Percentiles rank a stretch among this genome's conserved stretches.
phyloP scores from a whole-genome alignment of 768 basidiomycete species.

The Termitomyces sp. region DNA sequence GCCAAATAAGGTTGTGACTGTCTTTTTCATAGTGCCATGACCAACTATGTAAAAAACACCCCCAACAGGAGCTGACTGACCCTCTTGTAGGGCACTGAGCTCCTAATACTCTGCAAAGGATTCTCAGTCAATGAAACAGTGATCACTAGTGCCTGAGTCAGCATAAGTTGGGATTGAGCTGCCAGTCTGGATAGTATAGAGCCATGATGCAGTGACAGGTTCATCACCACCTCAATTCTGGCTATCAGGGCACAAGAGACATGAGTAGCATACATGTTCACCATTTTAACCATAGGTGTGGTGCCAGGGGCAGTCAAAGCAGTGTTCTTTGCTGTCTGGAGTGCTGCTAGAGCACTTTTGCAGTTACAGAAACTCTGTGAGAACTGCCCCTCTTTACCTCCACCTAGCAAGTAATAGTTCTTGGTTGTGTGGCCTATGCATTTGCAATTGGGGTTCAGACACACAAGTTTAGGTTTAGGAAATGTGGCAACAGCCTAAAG shows the following conservation, averaged over 20 bases:
- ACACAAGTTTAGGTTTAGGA: background rate
- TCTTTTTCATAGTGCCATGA: background rate
- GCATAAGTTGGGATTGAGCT: background rate
- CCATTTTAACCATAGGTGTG: background rate
- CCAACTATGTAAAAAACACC: background rate
- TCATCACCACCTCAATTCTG: background rate
- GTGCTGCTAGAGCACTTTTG: background rate
- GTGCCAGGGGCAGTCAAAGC: background rate
- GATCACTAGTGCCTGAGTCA: background rate
- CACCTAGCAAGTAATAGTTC: background rate
- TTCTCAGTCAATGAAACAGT: background rate
- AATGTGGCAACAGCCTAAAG: no score
- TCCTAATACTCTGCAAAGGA: background rate
- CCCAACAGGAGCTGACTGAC: background rate
- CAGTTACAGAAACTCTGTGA: background rate
- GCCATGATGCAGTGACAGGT: no score
- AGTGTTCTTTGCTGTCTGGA: background rate
- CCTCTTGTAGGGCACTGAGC: background rate
- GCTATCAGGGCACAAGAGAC: background rate
- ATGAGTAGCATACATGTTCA: background rate
- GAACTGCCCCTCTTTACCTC: background rate
- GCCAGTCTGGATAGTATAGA: no score
- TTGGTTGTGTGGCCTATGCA: background rate
- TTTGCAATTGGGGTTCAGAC: background rate
- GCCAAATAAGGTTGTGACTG: background rate